Conservation (phyloP, 1,139 yeast species). For the Pichia sp. region DNA sequence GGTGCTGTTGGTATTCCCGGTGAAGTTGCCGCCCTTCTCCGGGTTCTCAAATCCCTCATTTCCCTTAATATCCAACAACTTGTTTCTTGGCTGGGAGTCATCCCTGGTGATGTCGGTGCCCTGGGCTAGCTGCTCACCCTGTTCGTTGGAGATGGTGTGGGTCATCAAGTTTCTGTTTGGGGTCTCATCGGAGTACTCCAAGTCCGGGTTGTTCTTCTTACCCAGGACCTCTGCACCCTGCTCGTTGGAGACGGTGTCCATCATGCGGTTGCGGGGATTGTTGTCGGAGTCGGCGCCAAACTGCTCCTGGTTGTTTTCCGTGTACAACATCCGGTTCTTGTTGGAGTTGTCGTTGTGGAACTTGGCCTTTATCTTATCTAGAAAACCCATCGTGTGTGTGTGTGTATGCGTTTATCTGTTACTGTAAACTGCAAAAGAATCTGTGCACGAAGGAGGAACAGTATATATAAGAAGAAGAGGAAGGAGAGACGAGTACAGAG, state of each 20-base stretch:
- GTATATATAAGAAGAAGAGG: neutral
- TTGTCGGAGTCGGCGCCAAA: constrained; percentile 12
- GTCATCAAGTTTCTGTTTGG: constrained; percentile 8
- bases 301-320: constrained; percentile 18
- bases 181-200: neutral
- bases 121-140: constrained; percentile 7
- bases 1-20: constrained; percentile 10
- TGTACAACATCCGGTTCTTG: constrained; percentile 13
- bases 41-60: constrained; percentile 7
- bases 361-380: constrained; percentile 11
- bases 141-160: constrained; percentile 14
- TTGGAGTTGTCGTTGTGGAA: constrained; percentile 6
- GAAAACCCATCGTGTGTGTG: constrained; percentile 14
- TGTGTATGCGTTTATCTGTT: neutral
- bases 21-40: neutral
- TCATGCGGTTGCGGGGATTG: constrained; percentile 17
- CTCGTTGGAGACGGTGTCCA: constrained; percentile 18
- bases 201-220: neutral
- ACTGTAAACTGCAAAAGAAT: neutral
- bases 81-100: constrained; percentile 11
- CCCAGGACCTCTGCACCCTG: constrained; percentile 13
- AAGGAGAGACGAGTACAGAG: neutral
- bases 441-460: neutral
- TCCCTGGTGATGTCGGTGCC: constrained; percentile 3
- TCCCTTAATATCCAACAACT: constrained; percentile 10